These are phyloP conservation scores for Mucor racemosus DNA, from an alignment of 371 early-diverging fungal genomes.

Conservation along the genomic window DNA sequence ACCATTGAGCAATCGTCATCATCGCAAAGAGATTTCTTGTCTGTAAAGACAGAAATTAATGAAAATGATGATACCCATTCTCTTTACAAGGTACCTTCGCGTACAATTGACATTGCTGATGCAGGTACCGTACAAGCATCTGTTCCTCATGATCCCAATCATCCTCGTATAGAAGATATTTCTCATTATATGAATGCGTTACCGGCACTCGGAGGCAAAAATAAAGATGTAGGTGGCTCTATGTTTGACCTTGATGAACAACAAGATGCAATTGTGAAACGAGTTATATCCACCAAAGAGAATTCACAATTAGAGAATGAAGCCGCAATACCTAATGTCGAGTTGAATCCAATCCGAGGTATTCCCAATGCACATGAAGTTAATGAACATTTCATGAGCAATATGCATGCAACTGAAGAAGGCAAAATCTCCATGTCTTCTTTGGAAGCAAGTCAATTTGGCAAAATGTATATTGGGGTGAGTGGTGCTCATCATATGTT, in stretches of 20 bases:
- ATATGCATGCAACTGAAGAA: background rate
- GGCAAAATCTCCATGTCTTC: constrained; percentile 19
- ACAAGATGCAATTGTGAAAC: constrained; percentile 9
- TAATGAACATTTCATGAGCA: background rate
- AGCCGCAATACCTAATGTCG: background rate
- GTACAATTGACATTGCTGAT: constrained; percentile 15
- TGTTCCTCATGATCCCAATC: constrained; percentile 17
- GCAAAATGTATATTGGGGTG: constrained; percentile 42
- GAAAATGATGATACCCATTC: background rate
- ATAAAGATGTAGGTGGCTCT: background rate
- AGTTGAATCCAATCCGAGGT: constrained; percentile 13
- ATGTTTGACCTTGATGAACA: constrained; percentile 7
- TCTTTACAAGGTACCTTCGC: constrained; percentile 15
- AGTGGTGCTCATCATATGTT: constrained; percentile 38
- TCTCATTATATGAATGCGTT: constrained; percentile 31
- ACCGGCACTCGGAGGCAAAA: background rate
- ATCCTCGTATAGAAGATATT: constrained; percentile 33
- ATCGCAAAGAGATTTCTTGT: background rate
- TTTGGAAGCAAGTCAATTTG: constrained; percentile 16
- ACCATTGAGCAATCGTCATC: background rate
- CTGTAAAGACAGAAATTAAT: background rate
- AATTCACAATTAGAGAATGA: background rate
- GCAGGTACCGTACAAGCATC: background rate
- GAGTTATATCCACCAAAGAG: constrained; percentile 1
- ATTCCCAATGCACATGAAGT: constrained; percentile 34